A percentile compares a stretch with the other conserved stretches of the same genome.
Conservation (phyloP, 257 asterid species). For the Fraxinus anomala region DNA sequence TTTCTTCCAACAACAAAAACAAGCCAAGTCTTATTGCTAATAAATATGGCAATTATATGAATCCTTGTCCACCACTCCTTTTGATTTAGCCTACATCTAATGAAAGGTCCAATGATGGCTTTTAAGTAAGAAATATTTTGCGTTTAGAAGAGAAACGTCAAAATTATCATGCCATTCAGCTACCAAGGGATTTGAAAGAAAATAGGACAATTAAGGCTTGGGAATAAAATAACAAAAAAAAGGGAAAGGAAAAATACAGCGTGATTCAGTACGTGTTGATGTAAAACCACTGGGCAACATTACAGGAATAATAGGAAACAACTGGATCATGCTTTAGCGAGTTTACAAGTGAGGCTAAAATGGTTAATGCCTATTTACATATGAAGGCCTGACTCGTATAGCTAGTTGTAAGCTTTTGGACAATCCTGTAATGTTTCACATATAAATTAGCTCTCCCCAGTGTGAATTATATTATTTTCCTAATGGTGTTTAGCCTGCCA, state of each 20-base stretch:
- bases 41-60: background rate
- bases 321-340: background rate
- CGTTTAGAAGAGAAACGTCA: background rate
- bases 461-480: background rate
- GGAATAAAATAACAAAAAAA: constrained; percentile 7
- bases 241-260: background rate
- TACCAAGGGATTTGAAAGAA: background rate
- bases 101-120: background rate
- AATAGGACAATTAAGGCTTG: background rate
- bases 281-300: background rate
- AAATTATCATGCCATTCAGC: background rate
- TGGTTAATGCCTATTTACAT: background rate
- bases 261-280: background rate
- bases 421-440: constrained; percentile 12
- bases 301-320: background rate
- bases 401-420: constrained; percentile 14
- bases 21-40: background rate
- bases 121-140: background rate
- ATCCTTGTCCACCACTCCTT: background rate
- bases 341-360: background rate
- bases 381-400: constrained; percentile 7
- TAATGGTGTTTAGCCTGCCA: constrained; percentile 2
- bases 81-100: background rate
- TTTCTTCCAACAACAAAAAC: background rate
- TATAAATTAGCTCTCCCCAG: background rate